Conservation (phyloP, 139 green algal genomes). For the Auxenochlorella pyrenoidosa region DNA sequence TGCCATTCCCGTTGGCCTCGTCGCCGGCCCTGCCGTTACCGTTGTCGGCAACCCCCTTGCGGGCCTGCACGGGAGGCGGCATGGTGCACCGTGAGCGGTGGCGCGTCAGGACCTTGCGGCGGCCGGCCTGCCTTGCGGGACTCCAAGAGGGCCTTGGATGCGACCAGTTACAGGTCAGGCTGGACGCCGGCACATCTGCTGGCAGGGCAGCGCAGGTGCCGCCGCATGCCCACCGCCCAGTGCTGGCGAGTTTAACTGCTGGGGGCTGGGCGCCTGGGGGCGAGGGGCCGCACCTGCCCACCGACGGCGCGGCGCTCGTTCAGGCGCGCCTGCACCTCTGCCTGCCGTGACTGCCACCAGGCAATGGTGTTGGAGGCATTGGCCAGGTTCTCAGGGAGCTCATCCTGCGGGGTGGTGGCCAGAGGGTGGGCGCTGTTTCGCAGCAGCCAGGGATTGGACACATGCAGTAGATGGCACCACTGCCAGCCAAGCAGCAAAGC, state of each 20-base stretch:
- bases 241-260: no score
- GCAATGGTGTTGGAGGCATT: slow-evolving; percentile 71
- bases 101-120: not conserved
- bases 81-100: not conserved
- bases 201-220: no score
- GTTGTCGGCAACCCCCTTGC: not conserved
- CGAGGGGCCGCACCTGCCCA: not conserved
- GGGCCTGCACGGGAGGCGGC: no score
- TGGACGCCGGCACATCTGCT: not conserved
- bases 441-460: no score
- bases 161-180: not conserved
- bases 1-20: not conserved
- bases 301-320: not conserved
- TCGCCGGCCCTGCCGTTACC: not conserved
- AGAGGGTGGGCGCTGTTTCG: not conserved
- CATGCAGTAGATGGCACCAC: no score
- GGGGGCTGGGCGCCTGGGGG: no score
- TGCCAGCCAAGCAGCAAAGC: no score
- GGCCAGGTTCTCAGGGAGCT: slow-evolving; percentile 22
- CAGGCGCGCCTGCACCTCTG: slow-evolving; percentile 22
- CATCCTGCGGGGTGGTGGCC: not conserved
- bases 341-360: slow-evolving; percentile 84
- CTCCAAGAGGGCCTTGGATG: not conserved
- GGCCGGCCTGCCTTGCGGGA: not conserved
- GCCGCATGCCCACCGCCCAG: no score